These are phyloP conservation scores for Spathaspora passalidarum DNA, from an alignment of 805 yeast species.

Conservation along the genomic window DNA sequence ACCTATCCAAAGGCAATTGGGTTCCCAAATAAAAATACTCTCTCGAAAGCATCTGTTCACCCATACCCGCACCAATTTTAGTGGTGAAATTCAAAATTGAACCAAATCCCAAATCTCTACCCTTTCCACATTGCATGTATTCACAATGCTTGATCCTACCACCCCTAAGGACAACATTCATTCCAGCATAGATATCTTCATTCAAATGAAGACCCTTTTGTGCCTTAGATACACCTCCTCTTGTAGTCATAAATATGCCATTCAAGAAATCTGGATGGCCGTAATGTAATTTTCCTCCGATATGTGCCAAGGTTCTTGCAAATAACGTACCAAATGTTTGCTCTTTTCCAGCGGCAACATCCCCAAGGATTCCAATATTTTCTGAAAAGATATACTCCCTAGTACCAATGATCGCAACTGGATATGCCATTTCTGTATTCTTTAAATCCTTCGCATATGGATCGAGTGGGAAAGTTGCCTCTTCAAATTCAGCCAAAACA, in stretches of 20 bases:
- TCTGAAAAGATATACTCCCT: constrained; percentile 86
- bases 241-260: constrained; percentile 71
- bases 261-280: constrained; percentile 88
- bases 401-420: constrained; percentile 85
- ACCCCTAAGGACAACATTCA: constrained; percentile 79
- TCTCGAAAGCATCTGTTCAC: constrained; percentile 83
- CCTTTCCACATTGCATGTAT: constrained; percentile 87
- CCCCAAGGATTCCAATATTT: constrained; percentile 82
- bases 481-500: constrained; percentile 80
- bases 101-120: constrained; percentile 85
- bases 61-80: constrained; percentile 92
- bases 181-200: constrained; percentile 88
- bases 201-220: constrained; percentile 83
- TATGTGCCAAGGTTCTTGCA: constrained; percentile 78
- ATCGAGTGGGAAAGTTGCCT: constrained; percentile 47
- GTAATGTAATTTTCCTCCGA: constrained; percentile 83
- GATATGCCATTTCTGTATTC: constrained; percentile 24
- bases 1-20: constrained; percentile 75
- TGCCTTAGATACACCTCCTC: constrained; percentile 88
- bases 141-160: constrained; percentile 87
- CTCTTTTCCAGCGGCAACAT: constrained; percentile 88
- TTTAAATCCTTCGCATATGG: constrained; percentile 20
- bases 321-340: constrained; percentile 85
- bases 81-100: constrained; percentile 83
- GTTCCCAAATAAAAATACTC: constrained; percentile 82